Percentiles rank a stretch among this genome's conserved stretches.
Conservation (phyloP, 2,329 filamentous ascomycete genomes). For the Aaosphaeria arxii region DNA sequence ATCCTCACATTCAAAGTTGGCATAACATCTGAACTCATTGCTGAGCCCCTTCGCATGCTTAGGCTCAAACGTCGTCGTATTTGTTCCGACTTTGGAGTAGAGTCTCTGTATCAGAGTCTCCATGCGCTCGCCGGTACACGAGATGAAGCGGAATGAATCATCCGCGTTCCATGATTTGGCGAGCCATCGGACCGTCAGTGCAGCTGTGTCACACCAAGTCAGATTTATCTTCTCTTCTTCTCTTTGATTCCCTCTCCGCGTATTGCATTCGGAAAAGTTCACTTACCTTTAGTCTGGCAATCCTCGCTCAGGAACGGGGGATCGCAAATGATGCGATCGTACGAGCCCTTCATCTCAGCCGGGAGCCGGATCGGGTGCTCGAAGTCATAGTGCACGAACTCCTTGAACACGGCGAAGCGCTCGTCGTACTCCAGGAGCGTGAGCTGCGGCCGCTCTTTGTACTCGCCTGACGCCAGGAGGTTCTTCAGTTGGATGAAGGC, state of each 20-base stretch:
- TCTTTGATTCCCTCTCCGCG: no score
- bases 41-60: slow-evolving; percentile 69
- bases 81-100: slow-evolving; percentile 62
- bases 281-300: slow-evolving; percentile 71
- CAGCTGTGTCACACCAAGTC: slow-evolving; percentile 46
- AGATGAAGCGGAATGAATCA: slow-evolving; percentile 50
- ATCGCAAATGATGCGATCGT: slow-evolving; percentile 71
- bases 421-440: slow-evolving; percentile 71
- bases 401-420: slow-evolving; percentile 69
- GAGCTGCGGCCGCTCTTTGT: slow-evolving; percentile 51
- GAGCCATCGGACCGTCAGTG: slow-evolving; percentile 73
- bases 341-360: slow-evolving; percentile 57
- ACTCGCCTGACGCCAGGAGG: slow-evolving; percentile 44
- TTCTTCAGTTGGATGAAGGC: slow-evolving; percentile 77
- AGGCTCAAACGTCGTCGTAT: slow-evolving; percentile 66
- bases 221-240: no score
- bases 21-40: slow-evolving; percentile 79
- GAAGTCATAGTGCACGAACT: slow-evolving; percentile 75
- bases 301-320: slow-evolving; percentile 78
- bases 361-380: slow-evolving; percentile 65
- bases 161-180: slow-evolving; percentile 47
- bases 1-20: slow-evolving; percentile 66
- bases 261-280: no score
- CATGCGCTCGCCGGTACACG: slow-evolving; percentile 80
- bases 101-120: slow-evolving; percentile 60